Conservation (phyloP, 176 grass and related monocot species). For the Phyllostachys edulis region DNA sequence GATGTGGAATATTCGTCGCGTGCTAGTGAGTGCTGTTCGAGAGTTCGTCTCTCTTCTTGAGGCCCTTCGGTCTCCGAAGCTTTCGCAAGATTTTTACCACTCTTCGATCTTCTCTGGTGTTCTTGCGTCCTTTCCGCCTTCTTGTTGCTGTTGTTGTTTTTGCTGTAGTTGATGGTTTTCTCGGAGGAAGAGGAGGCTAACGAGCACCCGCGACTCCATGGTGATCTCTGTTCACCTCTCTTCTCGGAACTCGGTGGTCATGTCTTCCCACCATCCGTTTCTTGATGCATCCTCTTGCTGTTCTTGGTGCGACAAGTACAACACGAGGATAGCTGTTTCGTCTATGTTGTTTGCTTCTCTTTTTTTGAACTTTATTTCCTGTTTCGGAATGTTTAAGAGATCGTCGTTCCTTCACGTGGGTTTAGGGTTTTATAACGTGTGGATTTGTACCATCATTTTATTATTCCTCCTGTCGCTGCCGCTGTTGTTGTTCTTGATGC, state of each 20-base stretch:
- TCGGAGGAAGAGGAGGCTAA: background rate
- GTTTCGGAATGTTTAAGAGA: background rate
- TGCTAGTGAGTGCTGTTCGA: background rate
- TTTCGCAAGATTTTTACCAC: background rate
- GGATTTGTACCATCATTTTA: background rate
- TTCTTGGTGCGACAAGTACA: background rate
- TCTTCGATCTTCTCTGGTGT: background rate
- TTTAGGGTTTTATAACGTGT: conserved; percentile 31
- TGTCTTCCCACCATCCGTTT: conserved; percentile 8
- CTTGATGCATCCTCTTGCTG: background rate
- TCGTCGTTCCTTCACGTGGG: background rate
- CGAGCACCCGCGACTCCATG: background rate
- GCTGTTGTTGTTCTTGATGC: background rate
- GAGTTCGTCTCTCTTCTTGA: conserved; percentile 7
- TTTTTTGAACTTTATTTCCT: background rate
- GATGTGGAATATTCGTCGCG: background rate
- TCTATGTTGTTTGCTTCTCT: background rate
- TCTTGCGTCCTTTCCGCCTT: background rate
- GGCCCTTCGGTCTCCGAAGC: background rate
- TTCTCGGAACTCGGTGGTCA: background rate
- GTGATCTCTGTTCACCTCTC: background rate
- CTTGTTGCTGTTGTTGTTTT: background rate
- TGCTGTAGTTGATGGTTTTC: background rate
- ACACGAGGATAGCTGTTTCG: background rate
- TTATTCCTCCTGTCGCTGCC: background rate